Conservation (phyloP, 2,329 filamentous ascomycete genomes). For the Exserohilum turcica region DNA sequence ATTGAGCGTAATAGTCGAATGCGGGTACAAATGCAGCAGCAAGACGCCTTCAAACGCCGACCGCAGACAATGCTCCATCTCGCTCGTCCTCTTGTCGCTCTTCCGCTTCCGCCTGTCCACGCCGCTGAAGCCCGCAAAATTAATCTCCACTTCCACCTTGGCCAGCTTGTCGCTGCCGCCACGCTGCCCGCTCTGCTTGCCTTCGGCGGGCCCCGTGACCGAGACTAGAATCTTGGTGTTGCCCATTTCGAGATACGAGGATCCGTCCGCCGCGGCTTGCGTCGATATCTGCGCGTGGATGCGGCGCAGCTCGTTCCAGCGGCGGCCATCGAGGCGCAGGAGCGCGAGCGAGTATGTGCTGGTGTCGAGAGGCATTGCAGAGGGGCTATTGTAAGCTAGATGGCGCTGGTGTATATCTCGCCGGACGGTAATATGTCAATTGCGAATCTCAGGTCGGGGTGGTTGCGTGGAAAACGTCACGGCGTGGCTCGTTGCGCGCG, state of each 20-base stretch:
- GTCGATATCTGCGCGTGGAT: constrained; percentile 89
- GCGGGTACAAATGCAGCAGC: constrained; percentile 86
- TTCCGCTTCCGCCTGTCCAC: constrained; percentile 81
- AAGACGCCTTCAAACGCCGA: constrained; percentile 77
- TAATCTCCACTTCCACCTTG: constrained; percentile 78
- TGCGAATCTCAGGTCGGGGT: not conserved
- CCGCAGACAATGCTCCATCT: constrained; percentile 79
- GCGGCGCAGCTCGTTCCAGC: constrained; percentile 96
- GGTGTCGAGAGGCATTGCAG: constrained; percentile 86
- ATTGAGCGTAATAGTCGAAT: constrained; percentile 80
- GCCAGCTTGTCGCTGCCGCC: constrained; percentile 59
- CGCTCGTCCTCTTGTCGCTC: constrained; percentile 71
- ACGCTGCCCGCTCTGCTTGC: constrained; percentile 56
- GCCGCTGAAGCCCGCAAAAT: constrained; percentile 84
- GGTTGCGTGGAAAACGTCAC: not conserved
- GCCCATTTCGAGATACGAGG: constrained; percentile 92
- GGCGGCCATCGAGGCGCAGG: constrained; percentile 69
- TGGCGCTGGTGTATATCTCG: not conserved
- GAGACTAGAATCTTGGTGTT: constrained; percentile 97
- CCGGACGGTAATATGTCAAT: too few relatives aligned
- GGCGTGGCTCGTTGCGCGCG: not conserved
- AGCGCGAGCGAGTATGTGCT: constrained; percentile 88
- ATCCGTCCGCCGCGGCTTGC: constrained; percentile 90
- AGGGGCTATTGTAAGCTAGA: not conserved
- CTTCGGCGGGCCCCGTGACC: constrained; percentile 82